Evolutionary conservation across 208 protist species (phyloP).

Genomic region (Leishmania arabica): DNA sequence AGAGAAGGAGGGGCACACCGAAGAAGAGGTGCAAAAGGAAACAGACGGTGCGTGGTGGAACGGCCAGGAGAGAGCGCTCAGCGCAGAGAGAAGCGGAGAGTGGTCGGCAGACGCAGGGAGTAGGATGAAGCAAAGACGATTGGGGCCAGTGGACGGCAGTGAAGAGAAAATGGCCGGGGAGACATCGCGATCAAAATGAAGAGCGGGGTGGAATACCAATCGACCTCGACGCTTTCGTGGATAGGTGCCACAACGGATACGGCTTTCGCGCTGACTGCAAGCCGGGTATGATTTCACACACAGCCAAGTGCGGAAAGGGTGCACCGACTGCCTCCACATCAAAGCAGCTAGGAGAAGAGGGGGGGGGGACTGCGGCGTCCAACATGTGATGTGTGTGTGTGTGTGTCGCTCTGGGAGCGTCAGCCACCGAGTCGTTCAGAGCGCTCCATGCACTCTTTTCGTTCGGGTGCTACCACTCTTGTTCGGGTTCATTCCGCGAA

Average conservation of each 20-base stretch:
- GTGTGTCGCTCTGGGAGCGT: background rate
- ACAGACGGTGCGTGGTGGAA: background rate
- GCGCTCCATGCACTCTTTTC: background rate
- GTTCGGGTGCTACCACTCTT: background rate
- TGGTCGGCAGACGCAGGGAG: background rate
- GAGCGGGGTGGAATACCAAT: no score
- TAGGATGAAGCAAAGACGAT: no score
- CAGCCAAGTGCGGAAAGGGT: background rate
- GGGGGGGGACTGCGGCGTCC: background rate
- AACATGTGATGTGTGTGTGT: background rate
- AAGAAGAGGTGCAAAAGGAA: background rate
- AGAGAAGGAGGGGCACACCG: no score
- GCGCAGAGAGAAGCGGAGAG: background rate
- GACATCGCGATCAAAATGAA: no score
- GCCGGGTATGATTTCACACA: background rate
- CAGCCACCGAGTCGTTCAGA: background rate
- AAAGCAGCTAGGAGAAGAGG: background rate
- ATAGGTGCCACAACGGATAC: no score
- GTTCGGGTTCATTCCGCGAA: background rate
- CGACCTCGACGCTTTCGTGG: no score
- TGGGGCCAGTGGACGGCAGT: no score
- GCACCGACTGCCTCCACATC: background rate
- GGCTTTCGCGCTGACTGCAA: background rate
- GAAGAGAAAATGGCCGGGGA: no score
- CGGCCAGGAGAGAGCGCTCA: background rate